Base-by-base conservation (phyloP, 371 early-diverging fungal species). In the Syncephalastrum contaminatum region DNA sequence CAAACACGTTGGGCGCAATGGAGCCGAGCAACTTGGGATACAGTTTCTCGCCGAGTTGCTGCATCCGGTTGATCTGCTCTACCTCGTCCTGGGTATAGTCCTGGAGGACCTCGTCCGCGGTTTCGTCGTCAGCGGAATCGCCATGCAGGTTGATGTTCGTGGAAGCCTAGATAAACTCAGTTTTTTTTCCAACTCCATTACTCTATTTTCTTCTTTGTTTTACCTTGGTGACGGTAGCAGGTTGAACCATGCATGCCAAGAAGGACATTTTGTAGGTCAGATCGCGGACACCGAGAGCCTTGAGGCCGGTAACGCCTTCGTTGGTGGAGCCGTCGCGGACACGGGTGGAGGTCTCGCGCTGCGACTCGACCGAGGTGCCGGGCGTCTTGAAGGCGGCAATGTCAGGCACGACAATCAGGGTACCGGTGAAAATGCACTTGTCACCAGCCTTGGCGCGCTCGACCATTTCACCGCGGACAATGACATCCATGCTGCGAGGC, bases 391-490 rank as follows among this genome's bases (percentile, higher is more conserved):
- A 82, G 62, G 94, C 94, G 54, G 88, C 73, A 3, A 95, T 87
- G 64, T 98, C 98, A 6, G 99, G 99, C 10, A 99, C 88, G 24
- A 96, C 98, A 59, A 97, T 91, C 40, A 97, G 79, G 40, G 89
- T 88, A 57, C 99, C 99, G 4, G 95, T 95, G 60, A 99, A 89
- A 12, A 86, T 78, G 58, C 93, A 86, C 58, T 88, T 90, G 67
- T 99, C 99, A 64, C 99, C 99, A 24, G 99, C 95, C 77, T 99
- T 99, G 48, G 95, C 94, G 48, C 87, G 81, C 62, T 99, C 99
- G 5, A 97, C 96, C 66, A 95, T 81, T 55, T 97, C 99, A 59
- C 95, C 88, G 46, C 99, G 86, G 48, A 99, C 82, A 63, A 99
- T 95, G 4, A 99, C 95, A 64, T 99, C 99, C 72, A 99, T 82